Base-by-base conservation (phyloP, 2,329 filamentous ascomycete genomes). In the Alternaria consortialis region DNA sequence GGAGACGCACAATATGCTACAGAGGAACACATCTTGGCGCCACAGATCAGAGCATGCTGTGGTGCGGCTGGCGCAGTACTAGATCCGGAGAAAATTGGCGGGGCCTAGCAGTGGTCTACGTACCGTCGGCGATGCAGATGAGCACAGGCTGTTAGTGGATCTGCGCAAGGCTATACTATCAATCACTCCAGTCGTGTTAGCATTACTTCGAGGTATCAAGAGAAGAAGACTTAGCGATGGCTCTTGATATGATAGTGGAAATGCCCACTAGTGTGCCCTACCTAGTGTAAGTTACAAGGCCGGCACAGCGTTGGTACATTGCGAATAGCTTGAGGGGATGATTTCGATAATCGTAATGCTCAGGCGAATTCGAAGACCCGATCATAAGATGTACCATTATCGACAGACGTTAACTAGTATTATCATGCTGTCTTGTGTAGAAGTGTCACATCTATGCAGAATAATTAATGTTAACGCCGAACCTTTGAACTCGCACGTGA, bases 71-170 rank as follows among this genome's bases (percentile, higher is more conserved):
- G 44, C 53, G 17, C 36, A 56, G 43, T 50, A 56, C 43, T 56
- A 17, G 43, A 42, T 56, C 34, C 17, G 50, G 27, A 48, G 5
- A 13, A 56, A 37, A 36, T 15, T 56, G 17, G 37, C 27, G 5
- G 53, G 25, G 42, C 34, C 44, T 7, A 29, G 2, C 20, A 2
- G 20, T 20, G 32, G 17, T 56, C 3, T 34, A 6, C 27, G 27
- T 7, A 56, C 31, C 27, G 12, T 42, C 17, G 13, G 46, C 13
- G 7, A 50, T 11, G 17, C n/a, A 48, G 53, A 56, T 50, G 27
- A 56, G 42, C 27, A 42, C 4, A 27, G 53, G 17, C 43, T 56
- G 17, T 56, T 56, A 56, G 44, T 34, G 25, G 17, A 56, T 56
- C 15, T 56, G 13, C 53, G 53, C n/a, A 56, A 50, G 12, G 44